These are phyloP conservation scores for Candida koratica DNA, from an alignment of 805 yeast species.

Conservation along the genomic window DNA sequence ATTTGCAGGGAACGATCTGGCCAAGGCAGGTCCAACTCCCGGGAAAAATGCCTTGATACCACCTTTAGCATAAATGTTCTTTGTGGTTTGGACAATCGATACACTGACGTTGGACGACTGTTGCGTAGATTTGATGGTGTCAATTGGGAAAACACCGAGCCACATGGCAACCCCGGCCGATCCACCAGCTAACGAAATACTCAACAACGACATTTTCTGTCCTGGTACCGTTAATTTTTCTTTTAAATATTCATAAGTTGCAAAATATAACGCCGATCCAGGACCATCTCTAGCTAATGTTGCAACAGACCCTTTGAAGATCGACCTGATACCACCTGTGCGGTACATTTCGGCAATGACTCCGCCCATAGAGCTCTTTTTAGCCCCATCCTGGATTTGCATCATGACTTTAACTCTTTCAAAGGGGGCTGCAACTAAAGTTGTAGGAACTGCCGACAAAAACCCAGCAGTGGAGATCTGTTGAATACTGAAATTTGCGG, in stretches of 20 bases:
- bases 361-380: conserved; percentile 46
- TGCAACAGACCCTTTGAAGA: conserved; percentile 88
- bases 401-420: conserved; percentile 92
- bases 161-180: conserved; percentile 97
- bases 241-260: conserved; percentile 85
- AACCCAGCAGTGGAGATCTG: conserved; percentile 92
- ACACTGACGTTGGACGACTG: conserved; percentile 57
- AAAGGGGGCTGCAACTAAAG: conserved; percentile 95
- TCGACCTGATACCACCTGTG: conserved; percentile 78
- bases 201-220: conserved; percentile 56
- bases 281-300: conserved; percentile 97
- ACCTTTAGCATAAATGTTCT: conserved; percentile 64
- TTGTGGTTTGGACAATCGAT: conserved; percentile 63
- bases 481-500: conserved; percentile 49
- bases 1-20: conserved; percentile 95
- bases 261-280: conserved; percentile 92
- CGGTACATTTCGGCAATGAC: conserved; percentile 66
- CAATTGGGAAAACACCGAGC: conserved; percentile 93
- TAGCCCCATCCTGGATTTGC: conserved; percentile 59
- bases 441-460: conserved; percentile 90
- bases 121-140: conserved; percentile 83
- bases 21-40: conserved; percentile 92
- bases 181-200: conserved; percentile 89
- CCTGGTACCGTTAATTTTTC: conserved; percentile 53
- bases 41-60: conserved; percentile 95